These are phyloP conservation scores for Pseudodiploospora longispora DNA, from an alignment of 2,329 filamentous ascomycete species.

Conservation along the genomic window DNA sequence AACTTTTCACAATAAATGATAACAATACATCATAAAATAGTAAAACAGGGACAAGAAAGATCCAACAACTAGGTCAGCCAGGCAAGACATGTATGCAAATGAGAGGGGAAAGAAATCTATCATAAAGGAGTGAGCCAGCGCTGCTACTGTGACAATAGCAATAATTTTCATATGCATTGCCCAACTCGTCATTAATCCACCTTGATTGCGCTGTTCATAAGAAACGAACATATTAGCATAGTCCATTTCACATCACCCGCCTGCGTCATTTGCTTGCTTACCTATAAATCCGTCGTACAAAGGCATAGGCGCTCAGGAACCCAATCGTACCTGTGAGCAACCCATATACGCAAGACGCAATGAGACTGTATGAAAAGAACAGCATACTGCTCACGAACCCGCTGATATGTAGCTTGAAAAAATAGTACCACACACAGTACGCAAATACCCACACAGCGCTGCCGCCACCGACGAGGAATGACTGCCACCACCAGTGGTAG, in stretches of 20 bases:
- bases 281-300: slow-evolving; percentile 77
- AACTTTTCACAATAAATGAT: too few species aligned
- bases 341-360: slow-evolving; percentile 75
- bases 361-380: slow-evolving; percentile 78
- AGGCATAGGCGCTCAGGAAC: slow-evolving; percentile 75
- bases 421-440: slow-evolving; percentile 80
- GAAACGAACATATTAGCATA: slow-evolving; percentile 6
- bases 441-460: slow-evolving; percentile 74
- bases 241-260: background rate
- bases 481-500: slow-evolving; percentile 90
- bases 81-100: too few species aligned
- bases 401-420: slow-evolving; percentile 69
- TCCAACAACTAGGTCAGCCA: too few species aligned
- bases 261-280: slow-evolving; percentile 50
- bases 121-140: too few species aligned
- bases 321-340: slow-evolving; percentile 76
- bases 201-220: slow-evolving; percentile 38
- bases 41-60: too few species aligned
- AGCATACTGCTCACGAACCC: slow-evolving; percentile 72
- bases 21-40: too few species aligned
- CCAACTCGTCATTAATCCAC: slow-evolving; percentile 27
- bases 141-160: too few species aligned
- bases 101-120: too few species aligned
- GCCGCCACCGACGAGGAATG: slow-evolving; percentile 69
- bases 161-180: too few species aligned